phyloP scores from a whole-genome alignment of 169 alveolate species.

The Besnoitia besnoiti region DNA sequence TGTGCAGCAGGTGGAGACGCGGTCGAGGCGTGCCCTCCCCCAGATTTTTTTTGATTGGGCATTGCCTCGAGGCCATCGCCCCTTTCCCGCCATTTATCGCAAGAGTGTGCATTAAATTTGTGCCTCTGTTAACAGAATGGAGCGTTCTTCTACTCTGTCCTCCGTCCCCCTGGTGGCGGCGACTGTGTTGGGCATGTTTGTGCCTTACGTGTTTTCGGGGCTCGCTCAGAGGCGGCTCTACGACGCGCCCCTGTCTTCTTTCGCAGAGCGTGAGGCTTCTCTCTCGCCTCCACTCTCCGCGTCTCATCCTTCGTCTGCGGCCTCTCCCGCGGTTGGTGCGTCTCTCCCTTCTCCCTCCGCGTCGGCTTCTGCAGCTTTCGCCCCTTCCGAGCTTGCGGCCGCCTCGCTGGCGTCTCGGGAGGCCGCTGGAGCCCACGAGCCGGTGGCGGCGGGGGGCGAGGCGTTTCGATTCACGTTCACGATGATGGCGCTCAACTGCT shows the following conservation, averaged over 20 bases:
- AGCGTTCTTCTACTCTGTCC: too few species aligned
- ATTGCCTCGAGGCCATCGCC: too few species aligned
- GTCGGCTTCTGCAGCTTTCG: neutral
- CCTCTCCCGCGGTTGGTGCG: too few species aligned
- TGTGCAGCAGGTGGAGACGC: too few species aligned
- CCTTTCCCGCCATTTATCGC: too few species aligned
- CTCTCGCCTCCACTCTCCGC: neutral
- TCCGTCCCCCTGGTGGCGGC: neutral
- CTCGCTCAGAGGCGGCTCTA: slow-evolving; percentile 8
- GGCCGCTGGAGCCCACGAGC: too few species aligned
- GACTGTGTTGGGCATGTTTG: neutral
- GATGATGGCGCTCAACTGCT: neutral
- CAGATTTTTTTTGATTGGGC: too few species aligned
- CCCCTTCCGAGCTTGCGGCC: neutral
- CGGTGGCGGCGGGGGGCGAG: neutral
- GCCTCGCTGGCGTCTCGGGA: neutral
- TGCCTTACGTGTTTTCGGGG: neutral
- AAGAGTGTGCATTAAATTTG: too few species aligned
- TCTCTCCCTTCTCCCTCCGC: neutral
- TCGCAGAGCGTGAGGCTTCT: neutral
- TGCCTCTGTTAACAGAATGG: too few species aligned
- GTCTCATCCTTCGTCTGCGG: too few species aligned
- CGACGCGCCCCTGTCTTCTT: neutral
- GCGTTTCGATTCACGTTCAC: neutral
- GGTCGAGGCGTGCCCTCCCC: too few species aligned